Percentiles rank a stretch among this genome's conserved stretches.
Conservation (phyloP, 2,329 filamentous ascomycete genomes). For the Amauroascus niger region DNA sequence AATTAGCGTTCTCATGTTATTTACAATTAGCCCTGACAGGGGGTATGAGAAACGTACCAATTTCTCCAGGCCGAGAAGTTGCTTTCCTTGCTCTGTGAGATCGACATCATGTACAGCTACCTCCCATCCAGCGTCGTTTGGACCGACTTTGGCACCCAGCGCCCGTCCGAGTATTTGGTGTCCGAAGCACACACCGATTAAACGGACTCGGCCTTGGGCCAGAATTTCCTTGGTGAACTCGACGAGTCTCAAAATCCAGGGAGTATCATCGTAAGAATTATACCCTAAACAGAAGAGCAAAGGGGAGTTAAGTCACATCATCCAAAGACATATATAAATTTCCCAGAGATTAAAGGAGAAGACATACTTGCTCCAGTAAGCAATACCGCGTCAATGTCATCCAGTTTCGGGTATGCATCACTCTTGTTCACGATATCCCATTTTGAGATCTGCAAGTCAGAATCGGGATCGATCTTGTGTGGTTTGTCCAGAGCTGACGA, state of each 20-base stretch:
- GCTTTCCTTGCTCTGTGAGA: conserved; percentile 59
- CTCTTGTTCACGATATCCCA: conserved; percentile 62
- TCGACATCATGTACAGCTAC: conserved; percentile 61
- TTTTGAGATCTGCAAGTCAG: conserved; percentile 49
- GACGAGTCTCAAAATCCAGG: conserved; percentile 68
- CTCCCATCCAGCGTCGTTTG: conserved; percentile 67
- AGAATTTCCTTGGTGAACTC: conserved; percentile 56
- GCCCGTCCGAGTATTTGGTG: conserved; percentile 76
- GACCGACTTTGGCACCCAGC: conserved; percentile 56
- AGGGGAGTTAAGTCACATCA: not conserved
- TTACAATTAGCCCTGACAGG: not conserved
- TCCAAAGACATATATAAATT: not conserved
- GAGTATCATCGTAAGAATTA: conserved; percentile 61
- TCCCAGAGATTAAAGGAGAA: not conserved
- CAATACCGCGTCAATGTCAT: conserved; percentile 69
- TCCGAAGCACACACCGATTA: conserved; percentile 80
- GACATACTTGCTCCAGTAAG: conserved; percentile 58
- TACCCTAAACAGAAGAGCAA: conserved; percentile 40
- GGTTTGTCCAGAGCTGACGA: conserved; percentile 39
- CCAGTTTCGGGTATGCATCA: conserved; percentile 59
- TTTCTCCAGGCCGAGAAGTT: conserved; percentile 59
- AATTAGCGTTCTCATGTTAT: not conserved
- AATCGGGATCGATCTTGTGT: conserved; percentile 27
- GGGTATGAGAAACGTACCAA: conserved; percentile 37
- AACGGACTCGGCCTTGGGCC: conserved; percentile 53